Conservation (phyloP, 306 rosid species). For the Quercus dentata region DNA sequence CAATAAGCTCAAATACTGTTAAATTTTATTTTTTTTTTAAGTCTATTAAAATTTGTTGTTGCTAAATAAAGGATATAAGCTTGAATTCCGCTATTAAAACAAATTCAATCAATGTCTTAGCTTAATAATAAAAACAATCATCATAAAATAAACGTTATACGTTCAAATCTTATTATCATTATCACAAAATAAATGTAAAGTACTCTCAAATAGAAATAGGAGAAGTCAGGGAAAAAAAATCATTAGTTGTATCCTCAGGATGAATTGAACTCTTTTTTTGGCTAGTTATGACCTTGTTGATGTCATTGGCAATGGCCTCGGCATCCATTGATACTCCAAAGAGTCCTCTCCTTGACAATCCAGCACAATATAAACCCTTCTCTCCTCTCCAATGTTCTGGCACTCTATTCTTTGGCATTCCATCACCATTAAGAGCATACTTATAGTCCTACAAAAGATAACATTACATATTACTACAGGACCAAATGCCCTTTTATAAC, state of each 20-base stretch:
- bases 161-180: no score
- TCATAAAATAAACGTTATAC: no score
- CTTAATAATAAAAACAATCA: no score
- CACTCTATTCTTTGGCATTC: constrained; percentile 41
- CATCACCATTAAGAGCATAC: constrained; percentile 30
- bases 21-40: constrained; percentile 8
- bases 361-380: constrained; percentile 47
- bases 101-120: no score
- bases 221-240: neutral
- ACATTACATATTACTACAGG: neutral
- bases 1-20: no score
- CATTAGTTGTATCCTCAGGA: neutral
- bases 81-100: no score
- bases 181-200: no score
- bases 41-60: neutral
- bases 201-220: neutral
- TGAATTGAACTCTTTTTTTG: no score
- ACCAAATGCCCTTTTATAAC: neutral
- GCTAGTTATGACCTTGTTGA: constrained; percentile 2
- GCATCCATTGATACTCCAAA: constrained; percentile 53
- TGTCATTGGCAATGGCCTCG: constrained; percentile 34
- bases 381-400: constrained; percentile 66
- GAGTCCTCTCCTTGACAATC: constrained; percentile 50
- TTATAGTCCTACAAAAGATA: constrained; percentile 32
- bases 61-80: no score